Conservation (phyloP, 2,329 filamentous ascomycete species). For the Sporothrix pallida region DNA sequence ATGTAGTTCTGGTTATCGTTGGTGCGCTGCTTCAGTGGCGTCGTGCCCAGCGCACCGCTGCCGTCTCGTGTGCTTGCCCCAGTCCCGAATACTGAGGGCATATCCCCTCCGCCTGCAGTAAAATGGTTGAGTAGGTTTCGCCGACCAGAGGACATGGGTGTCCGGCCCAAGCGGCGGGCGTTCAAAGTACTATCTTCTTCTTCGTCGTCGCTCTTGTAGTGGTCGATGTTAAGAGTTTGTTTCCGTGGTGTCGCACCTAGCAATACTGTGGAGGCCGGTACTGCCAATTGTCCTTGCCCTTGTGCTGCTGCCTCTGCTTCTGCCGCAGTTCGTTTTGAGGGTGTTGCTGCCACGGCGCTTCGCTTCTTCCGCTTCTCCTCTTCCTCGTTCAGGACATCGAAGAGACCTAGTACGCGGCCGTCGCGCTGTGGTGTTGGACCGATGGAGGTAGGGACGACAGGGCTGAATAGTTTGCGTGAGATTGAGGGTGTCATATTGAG, state of each 20-base stretch:
- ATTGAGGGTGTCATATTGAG: conserved; percentile 58
- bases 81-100: neutral
- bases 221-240: conserved; percentile 40
- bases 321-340: conserved; percentile 50
- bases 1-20: conserved; percentile 44
- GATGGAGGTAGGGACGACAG: conserved; percentile 64
- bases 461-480: conserved; percentile 65
- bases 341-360: conserved; percentile 44
- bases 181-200: conserved; percentile 42
- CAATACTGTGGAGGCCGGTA: conserved; percentile 34
- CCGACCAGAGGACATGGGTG: conserved; percentile 64
- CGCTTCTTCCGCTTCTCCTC: conserved; percentile 45
- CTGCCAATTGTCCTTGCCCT: neutral
- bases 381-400: conserved; percentile 68
- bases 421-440: conserved; percentile 82
- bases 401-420: conserved; percentile 76
- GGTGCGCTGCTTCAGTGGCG: conserved; percentile 62
- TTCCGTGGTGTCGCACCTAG: conserved; percentile 55
- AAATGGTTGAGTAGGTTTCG: conserved; percentile 62
- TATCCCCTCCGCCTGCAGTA: conserved; percentile 20
- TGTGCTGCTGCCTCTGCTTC: conserved; percentile 40
- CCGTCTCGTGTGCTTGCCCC: neutral
- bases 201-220: conserved; percentile 35
- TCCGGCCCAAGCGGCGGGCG: conserved; percentile 50
- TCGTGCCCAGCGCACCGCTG: conserved; percentile 56